These are phyloP conservation scores for Cyberlindnera euphorbiae DNA, from an alignment of 805 yeast genomes.

Conservation along the genomic window DNA sequence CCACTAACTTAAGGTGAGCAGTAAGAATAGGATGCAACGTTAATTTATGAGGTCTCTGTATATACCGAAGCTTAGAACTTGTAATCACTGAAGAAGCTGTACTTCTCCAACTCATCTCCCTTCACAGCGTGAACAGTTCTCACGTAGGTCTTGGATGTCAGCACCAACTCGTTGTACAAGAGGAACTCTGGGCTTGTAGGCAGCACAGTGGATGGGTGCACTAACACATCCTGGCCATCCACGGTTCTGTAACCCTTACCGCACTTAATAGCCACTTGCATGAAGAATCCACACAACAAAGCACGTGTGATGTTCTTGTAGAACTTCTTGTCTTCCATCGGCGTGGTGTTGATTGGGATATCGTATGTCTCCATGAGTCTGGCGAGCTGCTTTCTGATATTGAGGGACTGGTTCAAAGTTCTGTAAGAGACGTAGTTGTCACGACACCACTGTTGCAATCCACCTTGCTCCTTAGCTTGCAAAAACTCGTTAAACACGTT, in stretches of 20 bases:
- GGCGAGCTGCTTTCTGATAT: constrained; percentile 76
- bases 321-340: constrained; percentile 60
- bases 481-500: constrained; percentile 85
- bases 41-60: neutral
- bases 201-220: constrained; percentile 90
- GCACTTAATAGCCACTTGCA: constrained; percentile 97
- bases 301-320: constrained; percentile 82
- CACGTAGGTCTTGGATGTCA: constrained; percentile 89
- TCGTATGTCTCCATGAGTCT: constrained; percentile 81
- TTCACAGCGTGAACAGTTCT: constrained; percentile 87
- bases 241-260: constrained; percentile 86
- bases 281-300: constrained; percentile 86
- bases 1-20: too few relatives aligned
- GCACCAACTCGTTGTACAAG: constrained; percentile 89
- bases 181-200: constrained; percentile 92
- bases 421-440: constrained; percentile 82
- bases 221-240: constrained; percentile 91
- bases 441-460: constrained; percentile 82
- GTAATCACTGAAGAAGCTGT: constrained; percentile 28
- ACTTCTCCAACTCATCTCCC: constrained; percentile 61
- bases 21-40: too few relatives aligned
- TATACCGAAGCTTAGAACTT: constrained; percentile 15
- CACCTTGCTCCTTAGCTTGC: constrained; percentile 65
- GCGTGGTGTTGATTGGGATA: constrained; percentile 65
- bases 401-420: constrained; percentile 80